Evolutionary conservation across 2,329 filamentous ascomycete genomes (phyloP), one percentile per base, ranked within the genome.

Genomic region (Alternaria sp.): DNA sequence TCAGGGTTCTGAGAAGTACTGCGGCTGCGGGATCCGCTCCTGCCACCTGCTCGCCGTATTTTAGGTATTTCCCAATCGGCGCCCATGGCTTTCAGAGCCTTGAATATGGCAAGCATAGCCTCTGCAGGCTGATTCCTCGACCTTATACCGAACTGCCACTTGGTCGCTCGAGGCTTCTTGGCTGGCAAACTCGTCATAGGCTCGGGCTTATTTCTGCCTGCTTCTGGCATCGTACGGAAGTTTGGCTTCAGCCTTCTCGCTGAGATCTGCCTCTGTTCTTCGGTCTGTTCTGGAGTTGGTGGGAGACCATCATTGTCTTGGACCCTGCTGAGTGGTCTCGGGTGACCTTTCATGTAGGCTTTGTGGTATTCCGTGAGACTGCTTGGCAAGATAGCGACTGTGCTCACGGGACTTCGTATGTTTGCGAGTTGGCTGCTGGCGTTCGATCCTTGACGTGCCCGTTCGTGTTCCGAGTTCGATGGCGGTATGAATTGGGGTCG

Each of bases 101-200:
- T 93, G 84, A 97, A 97, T 59, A 99, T 96, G 74, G 95, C 97
- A 25, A 97, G 84, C 80, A 99, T 91, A 0, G 96, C 96, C 79
- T 99, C 96, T 73, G 94, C 93, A 0, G 96, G 96, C 59, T 93
- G 91, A 75, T 98, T 99, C 52, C 96, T 89, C 49, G 93, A 97
- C 40, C 96, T 89, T 65, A 99, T 99, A 60, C 96, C 96, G 77
- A 99, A 99, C 78, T 99, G 96, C 96, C 96, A 99, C 69, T 95
- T 93, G 15, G 94, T 92, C 1, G 91, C 91, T 75, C 92, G 93
- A 6, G 86, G 82, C 79, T 92, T 93, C 83, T 92, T 93, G 17
- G 77, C 70, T 3, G 89, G 88, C 28, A 86, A 70, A n/a, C 82
- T 81, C 4, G 86, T 86, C 81, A 87, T 83, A 8, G 79, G 83